These are phyloP conservation scores for Ogataea thermomethanolica DNA, from an alignment of 805 yeast genomes.

Conservation along the genomic window DNA sequence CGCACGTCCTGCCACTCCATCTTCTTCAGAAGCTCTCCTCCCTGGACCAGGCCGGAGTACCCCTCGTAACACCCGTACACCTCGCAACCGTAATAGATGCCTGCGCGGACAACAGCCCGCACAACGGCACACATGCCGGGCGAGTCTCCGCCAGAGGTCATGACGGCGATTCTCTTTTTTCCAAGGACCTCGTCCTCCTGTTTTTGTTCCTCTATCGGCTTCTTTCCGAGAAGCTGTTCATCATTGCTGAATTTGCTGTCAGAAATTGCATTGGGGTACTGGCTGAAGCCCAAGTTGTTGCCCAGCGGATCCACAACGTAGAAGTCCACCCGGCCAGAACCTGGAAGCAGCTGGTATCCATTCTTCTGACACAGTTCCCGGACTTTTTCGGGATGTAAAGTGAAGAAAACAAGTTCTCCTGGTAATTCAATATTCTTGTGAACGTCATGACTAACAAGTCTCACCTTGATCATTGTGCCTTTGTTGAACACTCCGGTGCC, in stretches of 20 bases:
- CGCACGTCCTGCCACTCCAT: slow-evolving; percentile 94
- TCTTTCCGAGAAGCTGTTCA: not conserved
- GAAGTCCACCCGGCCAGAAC: slow-evolving; percentile 22
- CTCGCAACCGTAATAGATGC: slow-evolving; percentile 82
- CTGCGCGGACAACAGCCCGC: slow-evolving; percentile 91
- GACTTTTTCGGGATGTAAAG: slow-evolving; percentile 35
- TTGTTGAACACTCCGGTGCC: slow-evolving; percentile 22
- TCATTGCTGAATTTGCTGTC: slow-evolving; percentile 3
- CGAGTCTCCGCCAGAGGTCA: slow-evolving; percentile 99
- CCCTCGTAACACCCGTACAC: slow-evolving; percentile 93
- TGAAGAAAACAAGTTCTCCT: slow-evolving; percentile 39
- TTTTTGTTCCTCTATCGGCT: slow-evolving; percentile 7
- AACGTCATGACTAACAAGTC: slow-evolving; percentile 39
- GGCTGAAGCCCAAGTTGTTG: slow-evolving; percentile 52
- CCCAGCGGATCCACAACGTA: slow-evolving; percentile 65
- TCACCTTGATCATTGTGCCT: slow-evolving; percentile 47
- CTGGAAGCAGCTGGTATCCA: slow-evolving; percentile 17
- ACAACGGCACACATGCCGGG: slow-evolving; percentile 99
- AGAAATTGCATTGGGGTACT: slow-evolving; percentile 39
- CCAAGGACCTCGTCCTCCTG: slow-evolving; percentile 1
- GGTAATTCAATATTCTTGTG: slow-evolving; percentile 33
- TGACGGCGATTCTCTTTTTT: slow-evolving; percentile 65
- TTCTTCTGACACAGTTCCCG: slow-evolving; percentile 20
- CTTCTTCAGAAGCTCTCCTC: slow-evolving; percentile 71
- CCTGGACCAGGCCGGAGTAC: slow-evolving; percentile 86